Evolutionary conservation across 202 grass and related monocot species (phyloP).

Genomic region (Brachypodium distachyon): DNA sequence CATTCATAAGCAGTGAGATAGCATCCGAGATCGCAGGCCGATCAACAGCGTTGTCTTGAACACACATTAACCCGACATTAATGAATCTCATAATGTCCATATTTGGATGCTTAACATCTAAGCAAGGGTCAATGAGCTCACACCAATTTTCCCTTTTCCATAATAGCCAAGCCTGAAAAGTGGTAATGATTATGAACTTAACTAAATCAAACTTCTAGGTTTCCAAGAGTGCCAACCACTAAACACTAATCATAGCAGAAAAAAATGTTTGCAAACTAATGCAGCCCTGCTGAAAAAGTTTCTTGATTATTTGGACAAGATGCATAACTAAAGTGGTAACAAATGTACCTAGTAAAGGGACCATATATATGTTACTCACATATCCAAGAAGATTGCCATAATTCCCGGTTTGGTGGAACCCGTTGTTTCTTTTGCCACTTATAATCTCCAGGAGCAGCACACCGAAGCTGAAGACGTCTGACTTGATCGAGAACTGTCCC

Average conservation of each 20-base stretch:
- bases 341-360: not conserved
- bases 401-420: constrained; percentile 30
- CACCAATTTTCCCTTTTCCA: constrained; percentile 20
- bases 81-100: constrained; percentile 34
- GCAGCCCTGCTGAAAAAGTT: not conserved
- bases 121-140: constrained; percentile 19
- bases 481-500: constrained; percentile 43
- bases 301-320: not conserved
- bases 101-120: not conserved
- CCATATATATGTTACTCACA: constrained; percentile 33
- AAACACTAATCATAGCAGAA: too few relatives aligned
- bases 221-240: not conserved
- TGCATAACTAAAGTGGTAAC: not conserved
- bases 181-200: not conserved
- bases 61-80: constrained; percentile 42
- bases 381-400: constrained; percentile 39
- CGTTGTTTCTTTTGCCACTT: constrained; percentile 32
- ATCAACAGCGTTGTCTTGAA: constrained; percentile 48
- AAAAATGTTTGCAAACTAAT: not conserved
- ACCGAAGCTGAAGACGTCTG: constrained; percentile 55
- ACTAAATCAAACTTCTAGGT: not conserved
- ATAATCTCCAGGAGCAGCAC: constrained; percentile 56
- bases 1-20: constrained; percentile 17
- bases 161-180: constrained; percentile 17
- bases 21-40: constrained; percentile 51